Evolutionary conservation across 306 rosid species (phyloP).

Genomic region (Lathyrus oleraceus): DNA sequence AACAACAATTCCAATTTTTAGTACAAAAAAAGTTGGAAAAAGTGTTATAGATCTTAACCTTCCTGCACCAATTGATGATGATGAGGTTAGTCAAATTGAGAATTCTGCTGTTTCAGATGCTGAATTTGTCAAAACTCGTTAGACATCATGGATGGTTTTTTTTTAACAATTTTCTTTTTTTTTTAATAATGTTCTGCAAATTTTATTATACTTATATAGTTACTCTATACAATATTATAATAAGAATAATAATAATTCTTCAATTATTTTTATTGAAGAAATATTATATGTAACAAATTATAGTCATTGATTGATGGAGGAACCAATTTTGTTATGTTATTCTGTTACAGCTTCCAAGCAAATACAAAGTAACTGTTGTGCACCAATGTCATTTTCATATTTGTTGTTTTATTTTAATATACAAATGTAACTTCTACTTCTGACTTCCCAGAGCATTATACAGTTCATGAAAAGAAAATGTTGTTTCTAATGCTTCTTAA

Average conservation of each 20-base stretch:
- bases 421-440: conserved; percentile 45
- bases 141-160: conserved; percentile 10
- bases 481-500: not conserved
- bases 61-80: conserved; percentile 84
- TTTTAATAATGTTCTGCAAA: conserved; percentile 29
- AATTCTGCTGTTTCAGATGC: conserved; percentile 85
- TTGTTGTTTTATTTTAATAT: conserved; percentile 23
- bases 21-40: conserved; percentile 34
- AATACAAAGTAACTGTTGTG: conserved; percentile 38
- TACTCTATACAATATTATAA: conserved; percentile 8
- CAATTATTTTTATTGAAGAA: conserved; percentile 38
- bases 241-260: conserved; percentile 22
- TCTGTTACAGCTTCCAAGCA: conserved; percentile 46
- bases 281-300: conserved; percentile 33
- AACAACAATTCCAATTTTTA: not conserved
- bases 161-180: conserved; percentile 34
- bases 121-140: conserved; percentile 54
- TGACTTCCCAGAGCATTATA: conserved; percentile 40
- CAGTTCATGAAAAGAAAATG: conserved; percentile 41
- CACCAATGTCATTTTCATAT: conserved; percentile 45
- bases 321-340: conserved; percentile 23
- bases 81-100: conserved; percentile 73
- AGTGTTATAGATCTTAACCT: conserved; percentile 85
- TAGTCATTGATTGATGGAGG: conserved; percentile 35
- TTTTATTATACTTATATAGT: conserved; percentile 24